Conservation (phyloP, 164 flowering plant species). For the Aristolochia fimbriata region DNA sequence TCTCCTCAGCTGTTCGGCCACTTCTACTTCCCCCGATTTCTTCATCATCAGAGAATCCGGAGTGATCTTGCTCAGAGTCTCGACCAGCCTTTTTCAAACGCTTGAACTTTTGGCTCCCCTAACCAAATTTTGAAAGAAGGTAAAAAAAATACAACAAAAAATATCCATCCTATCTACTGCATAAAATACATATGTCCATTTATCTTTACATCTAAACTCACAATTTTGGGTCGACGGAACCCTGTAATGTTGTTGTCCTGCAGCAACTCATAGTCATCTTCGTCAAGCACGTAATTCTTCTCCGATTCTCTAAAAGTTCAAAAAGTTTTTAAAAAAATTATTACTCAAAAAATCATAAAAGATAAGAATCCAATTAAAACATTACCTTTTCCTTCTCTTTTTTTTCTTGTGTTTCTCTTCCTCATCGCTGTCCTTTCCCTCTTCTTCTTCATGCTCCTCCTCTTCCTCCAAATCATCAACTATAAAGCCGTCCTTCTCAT, state of each 20-base stretch:
- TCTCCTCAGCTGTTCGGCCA: constrained; percentile 72
- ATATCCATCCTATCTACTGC: neutral
- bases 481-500: constrained; percentile 91
- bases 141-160: neutral
- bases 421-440: constrained; percentile 36
- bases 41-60: constrained; percentile 68
- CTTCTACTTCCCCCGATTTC: constrained; percentile 45
- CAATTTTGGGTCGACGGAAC: constrained; percentile 49
- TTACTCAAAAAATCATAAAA: neutral
- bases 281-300: constrained; percentile 64
- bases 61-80: constrained; percentile 34
- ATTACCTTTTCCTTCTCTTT: constrained; percentile 59
- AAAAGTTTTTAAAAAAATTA: too few species aligned
- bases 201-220: constrained; percentile 7
- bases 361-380: neutral
- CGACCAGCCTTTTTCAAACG: constrained; percentile 79
- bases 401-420: constrained; percentile 72
- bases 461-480: constrained; percentile 90
- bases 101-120: constrained; percentile 79
- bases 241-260: constrained; percentile 61
- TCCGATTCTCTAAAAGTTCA: constrained; percentile 45
- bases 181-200: neutral
- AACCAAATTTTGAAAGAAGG: constrained; percentile 6
- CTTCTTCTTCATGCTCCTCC: constrained; percentile 45
- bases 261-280: constrained; percentile 88